Base-by-base conservation (phyloP, 1,284 basidiomycete genomes). In the Coriolopsis trogii region DNA sequence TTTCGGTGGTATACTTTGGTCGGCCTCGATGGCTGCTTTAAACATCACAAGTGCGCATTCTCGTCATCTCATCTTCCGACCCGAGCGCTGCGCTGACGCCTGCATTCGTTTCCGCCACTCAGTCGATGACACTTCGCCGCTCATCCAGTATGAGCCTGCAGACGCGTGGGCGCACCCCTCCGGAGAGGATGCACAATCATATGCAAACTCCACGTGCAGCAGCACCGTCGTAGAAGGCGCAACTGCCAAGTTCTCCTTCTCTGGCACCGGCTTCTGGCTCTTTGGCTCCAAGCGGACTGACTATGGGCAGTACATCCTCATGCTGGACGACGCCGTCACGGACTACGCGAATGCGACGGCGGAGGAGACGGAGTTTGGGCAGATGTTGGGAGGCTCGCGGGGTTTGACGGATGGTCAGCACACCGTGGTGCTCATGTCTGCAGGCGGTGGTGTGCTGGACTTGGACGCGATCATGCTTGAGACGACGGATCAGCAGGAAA, bases 261-360 rank as follows among this genome's bases (percentile, higher is more conserved):
- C 56, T 73, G 80, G 81, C 18, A 83, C 80, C 51, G 82, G 79
- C 4, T 71, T 82, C 44, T 75, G 74, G 62, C 61, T 83, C 43
- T 78, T 73, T 58, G 81, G 81, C 28, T 76, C 75, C 13, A 69
- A 65, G 31, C 63, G 72, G 51, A 70, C 77, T 20, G 67, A 70
- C 49, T 82, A 82, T 59, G 81, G 82, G 41, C 60, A 67, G 20
- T 84, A 76, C 63, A 67, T 67, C 24, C 55, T 83, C 23, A 53
- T 70, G 9, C 67, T 84, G 6, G 81, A 84, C 58, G 76, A 76
- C 9, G 49, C 69, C n/a, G 63, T 64, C 6, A 58, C 76, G 15
- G 42, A 62, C n/a, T 68, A 52, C 41, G 72, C 73, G 8, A 70
- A 63, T 52, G 74, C 76, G 6, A 64, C 67, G 16, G 44, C 55